Evolutionary conservation across 139 green algal genomes (phyloP), one percentile per base, ranked within the genome.

Genomic region (Volvox africanus): DNA sequence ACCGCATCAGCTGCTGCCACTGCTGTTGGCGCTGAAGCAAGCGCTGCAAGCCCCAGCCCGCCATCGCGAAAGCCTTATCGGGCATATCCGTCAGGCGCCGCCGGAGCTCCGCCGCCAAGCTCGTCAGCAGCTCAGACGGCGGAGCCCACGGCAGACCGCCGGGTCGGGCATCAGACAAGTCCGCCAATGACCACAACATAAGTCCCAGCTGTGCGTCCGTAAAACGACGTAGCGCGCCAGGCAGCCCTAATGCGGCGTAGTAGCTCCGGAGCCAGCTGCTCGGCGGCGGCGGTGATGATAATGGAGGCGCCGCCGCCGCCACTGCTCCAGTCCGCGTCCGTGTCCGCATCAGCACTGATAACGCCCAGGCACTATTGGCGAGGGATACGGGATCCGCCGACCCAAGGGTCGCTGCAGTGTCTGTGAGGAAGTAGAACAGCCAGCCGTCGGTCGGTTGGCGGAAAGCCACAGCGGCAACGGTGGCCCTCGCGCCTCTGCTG

Each of bases 151-250:
- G 69, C 68, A 82, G 61, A 61, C 73, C 68, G 35, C 73, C 75
- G 26, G 30, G 36, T 68, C 61, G 71, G 21, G 21, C 22, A 50
- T 78, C 76, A 21, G 21, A 28, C 26, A 85, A 19, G 14, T 21
- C 13, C 22, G 61, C 76, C 19, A 79, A 78, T 0, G 61, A 80
- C 85, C 85, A 89, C 69, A 89, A 17, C 35, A n/a, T 26, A 5
- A 61, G 35, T 16, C 83, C 55, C 20, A 88, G 33, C 67, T 88
- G 83, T 68, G 35, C 67, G 9, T 88, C 83, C 3, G 35, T 80
- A 22, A 13, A 68, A 28, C 35, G 2, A 13, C 20, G 2, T 37
- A 88, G 6, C 1, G 24, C 22, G 6, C 67, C 67, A 2, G 84
- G 26, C 28, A 19, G 0, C 28, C 3, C 2, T 20, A 82, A 19